phyloP scores from a whole-genome alignment of 2,329 filamentous ascomycete species.

The Fusarium sororula region DNA sequence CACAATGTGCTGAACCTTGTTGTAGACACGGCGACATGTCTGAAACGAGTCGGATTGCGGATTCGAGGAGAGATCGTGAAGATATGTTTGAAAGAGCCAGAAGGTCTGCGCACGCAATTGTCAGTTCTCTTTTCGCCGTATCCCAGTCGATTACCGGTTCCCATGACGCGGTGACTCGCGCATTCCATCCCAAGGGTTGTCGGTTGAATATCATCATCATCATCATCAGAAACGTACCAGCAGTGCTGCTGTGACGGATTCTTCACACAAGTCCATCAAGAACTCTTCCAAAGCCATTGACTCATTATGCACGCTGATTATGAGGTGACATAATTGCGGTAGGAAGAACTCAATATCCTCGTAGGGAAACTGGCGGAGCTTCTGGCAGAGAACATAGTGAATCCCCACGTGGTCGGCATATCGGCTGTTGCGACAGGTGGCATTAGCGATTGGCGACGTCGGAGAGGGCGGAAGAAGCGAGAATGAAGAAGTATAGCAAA shows the following conservation, averaged over 20 bases:
- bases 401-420: conserved; percentile 92
- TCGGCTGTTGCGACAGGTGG: conserved; percentile 63
- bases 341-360: conserved; percentile 94
- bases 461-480: conserved; percentile 23
- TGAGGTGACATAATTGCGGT: conserved; percentile 85
- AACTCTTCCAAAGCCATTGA: conserved; percentile 92
- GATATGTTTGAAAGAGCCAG: conserved; percentile 89
- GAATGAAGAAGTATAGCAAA: not conserved
- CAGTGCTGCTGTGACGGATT: conserved; percentile 84
- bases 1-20: conserved; percentile 88
- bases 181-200: conserved; percentile 12
- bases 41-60: conserved; percentile 82
- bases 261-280: conserved; percentile 84
- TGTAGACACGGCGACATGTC: conserved; percentile 84
- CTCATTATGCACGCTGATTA: conserved; percentile 89
- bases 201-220: not conserved
- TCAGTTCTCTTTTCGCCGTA: conserved; percentile 24
- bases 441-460: conserved; percentile 38
- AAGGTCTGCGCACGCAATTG: conserved; percentile 69
- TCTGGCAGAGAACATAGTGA: conserved; percentile 88
- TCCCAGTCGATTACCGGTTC: not conserved
- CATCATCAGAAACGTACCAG: conserved; percentile 65
- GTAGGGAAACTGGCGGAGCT: conserved; percentile 88
- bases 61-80: conserved; percentile 80
- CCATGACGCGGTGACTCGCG: conserved; percentile 8